phyloP scores from a whole-genome alignment of 495 filamentous ascomycete genomes.

The Lasiosphaeris hirsuta region DNA sequence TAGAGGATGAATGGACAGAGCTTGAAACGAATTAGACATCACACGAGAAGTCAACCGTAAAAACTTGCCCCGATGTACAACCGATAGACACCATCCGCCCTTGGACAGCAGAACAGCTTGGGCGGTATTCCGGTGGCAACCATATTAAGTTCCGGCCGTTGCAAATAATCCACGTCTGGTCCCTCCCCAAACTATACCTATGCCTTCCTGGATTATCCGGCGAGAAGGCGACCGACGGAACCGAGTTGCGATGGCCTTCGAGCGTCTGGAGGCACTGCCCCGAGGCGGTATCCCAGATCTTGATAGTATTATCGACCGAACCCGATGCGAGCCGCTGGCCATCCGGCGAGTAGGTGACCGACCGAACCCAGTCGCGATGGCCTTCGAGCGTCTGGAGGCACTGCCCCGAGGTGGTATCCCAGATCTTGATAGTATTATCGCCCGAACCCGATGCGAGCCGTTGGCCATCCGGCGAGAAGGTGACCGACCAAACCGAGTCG shows the following conservation, averaged over 20 bases:
- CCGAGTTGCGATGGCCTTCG: background rate
- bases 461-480: too few relatives aligned
- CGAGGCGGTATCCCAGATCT: too few relatives aligned
- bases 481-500: too few relatives aligned
- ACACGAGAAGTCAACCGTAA: conserved; percentile 11
- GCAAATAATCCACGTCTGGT: conserved; percentile 23
- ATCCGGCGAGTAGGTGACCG: too few relatives aligned
- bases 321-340: too few relatives aligned
- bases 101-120: conserved; percentile 9
- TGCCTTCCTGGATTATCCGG: conserved; percentile 3
- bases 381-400: too few relatives aligned
- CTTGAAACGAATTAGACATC: background rate
- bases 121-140: conserved; percentile 29
- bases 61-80: conserved; percentile 18
- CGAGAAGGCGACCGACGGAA: conserved; percentile 9
- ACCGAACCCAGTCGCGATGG: too few relatives aligned
- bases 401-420: too few relatives aligned
- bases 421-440: too few relatives aligned
- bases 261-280: too few relatives aligned
- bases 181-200: conserved; percentile 14
- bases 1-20: conserved; percentile 1
- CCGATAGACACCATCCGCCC: conserved; percentile 14
- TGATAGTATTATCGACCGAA: too few relatives aligned
- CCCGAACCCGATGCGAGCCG: too few relatives aligned
- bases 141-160: conserved; percentile 18